phyloP scores from a whole-genome alignment of 805 yeast species.

The Lipomyces yamadae region DNA sequence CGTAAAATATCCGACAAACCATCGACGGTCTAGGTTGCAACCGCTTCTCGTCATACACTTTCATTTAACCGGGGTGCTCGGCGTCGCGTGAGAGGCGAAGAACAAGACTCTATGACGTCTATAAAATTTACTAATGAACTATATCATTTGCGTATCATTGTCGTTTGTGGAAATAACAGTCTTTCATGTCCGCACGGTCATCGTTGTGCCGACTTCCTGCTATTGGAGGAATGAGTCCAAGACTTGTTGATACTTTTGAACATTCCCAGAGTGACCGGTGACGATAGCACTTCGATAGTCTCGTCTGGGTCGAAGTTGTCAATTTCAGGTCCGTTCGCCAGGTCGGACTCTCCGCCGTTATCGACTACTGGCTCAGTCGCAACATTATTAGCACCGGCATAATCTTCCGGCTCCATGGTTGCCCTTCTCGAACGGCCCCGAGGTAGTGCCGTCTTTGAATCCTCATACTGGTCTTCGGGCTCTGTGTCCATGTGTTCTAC shows the following conservation, averaged over 20 bases:
- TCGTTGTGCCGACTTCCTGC: not conserved
- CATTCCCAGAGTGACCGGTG: slow-evolving; percentile 10
- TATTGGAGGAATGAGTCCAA: not conserved
- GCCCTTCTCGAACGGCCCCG: not conserved
- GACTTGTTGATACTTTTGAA: slow-evolving; percentile 39
- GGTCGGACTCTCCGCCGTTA: not conserved
- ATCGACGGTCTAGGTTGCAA: not conserved
- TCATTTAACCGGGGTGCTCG: too few relatives aligned
- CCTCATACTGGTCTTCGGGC: not conserved
- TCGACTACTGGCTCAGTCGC: not conserved
- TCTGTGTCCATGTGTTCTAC: slow-evolving; percentile 6
- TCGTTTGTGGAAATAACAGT: not conserved
- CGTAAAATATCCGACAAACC: not conserved
- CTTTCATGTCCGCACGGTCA: not conserved
- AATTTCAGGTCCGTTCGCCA: not conserved
- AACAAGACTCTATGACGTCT: not conserved
- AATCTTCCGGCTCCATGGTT: not conserved
- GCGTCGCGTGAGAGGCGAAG: too few relatives aligned
- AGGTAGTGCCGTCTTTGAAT: not conserved
- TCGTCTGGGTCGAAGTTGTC: slow-evolving; percentile 14
- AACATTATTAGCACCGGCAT: not conserved
- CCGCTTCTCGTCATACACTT: not conserved
- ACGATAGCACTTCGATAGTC: slow-evolving; percentile 14
- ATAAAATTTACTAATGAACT: slow-evolving; percentile 41
- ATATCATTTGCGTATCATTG: slow-evolving; percentile 41